These are phyloP conservation scores for Aristolochia fimbriata DNA, from an alignment of 164 flowering plant genomes.

Conservation along the genomic window DNA sequence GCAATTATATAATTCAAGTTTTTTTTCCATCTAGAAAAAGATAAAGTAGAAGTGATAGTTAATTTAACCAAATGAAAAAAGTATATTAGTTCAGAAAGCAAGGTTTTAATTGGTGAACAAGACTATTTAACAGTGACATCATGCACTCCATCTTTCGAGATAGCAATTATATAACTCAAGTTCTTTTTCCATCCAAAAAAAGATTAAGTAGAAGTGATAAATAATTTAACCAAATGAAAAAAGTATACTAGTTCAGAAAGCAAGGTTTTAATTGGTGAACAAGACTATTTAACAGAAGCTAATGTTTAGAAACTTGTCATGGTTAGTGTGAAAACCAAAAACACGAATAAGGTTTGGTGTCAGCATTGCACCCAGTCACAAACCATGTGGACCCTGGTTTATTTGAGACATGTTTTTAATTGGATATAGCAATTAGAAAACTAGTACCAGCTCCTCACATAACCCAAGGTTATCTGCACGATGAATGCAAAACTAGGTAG, in stretches of 20 bases:
- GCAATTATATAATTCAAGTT: conserved; percentile 70
- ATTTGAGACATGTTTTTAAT: too few relatives aligned
- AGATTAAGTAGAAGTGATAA: conserved; percentile 8
- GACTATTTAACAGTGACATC: conserved; percentile 98
- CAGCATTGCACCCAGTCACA: too few relatives aligned
- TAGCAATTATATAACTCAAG: conserved; percentile 62
- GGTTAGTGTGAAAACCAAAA: too few relatives aligned
- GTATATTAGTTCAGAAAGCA: not conserved
- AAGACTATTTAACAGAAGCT: too few relatives aligned
- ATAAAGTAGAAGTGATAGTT: conserved; percentile 5
- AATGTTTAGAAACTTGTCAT: too few relatives aligned
- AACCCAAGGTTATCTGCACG: too few relatives aligned
- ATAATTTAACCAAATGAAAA: conserved; percentile 3
- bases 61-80: conserved; percentile 3
- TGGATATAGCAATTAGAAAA: too few relatives aligned
- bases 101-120: not conserved
- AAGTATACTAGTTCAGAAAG: not conserved
- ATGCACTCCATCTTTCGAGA: conserved; percentile 78
- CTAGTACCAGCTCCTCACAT: too few relatives aligned
- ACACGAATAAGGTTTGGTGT: not conserved
- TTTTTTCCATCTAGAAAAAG: conserved; percentile 62
- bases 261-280: not conserved
- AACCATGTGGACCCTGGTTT: too few relatives aligned
- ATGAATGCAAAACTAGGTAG: too few relatives aligned
- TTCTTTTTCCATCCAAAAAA: conserved; percentile 70